These are phyloP conservation scores for Cylindrotheca fusiformis DNA, from an alignment of 108 stramenopile genomes.

Conservation along the genomic window DNA sequence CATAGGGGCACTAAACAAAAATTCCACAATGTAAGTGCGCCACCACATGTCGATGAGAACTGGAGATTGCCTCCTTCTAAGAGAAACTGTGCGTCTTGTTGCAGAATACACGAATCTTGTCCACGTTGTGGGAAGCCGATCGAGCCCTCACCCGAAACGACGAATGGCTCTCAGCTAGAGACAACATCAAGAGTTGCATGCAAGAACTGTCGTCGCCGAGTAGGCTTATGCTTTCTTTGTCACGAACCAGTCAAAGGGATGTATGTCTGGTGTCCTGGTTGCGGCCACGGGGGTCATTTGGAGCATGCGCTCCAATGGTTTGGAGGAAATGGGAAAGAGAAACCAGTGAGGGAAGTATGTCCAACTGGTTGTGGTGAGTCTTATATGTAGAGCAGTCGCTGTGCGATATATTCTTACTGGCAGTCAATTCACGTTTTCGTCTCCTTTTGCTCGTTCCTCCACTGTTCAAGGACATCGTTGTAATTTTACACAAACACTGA, in stretches of 20 bases:
- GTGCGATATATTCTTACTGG: not conserved
- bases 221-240: conserved; percentile 81
- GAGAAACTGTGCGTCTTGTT: not conserved
- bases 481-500: conserved; percentile 51
- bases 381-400: not conserved
- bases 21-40: conserved; percentile 66
- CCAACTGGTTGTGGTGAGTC: conserved; percentile 75
- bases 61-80: not conserved
- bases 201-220: conserved; percentile 64
- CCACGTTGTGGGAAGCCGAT: conserved; percentile 75
- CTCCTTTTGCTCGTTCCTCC: too few species aligned
- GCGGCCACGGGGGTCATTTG: conserved; percentile 68
- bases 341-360: conserved; percentile 57
- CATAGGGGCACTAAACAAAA: conserved; percentile 71
- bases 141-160: conserved; percentile 12
- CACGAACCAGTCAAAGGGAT: conserved; percentile 80
- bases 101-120: conserved; percentile 76
- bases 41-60: not conserved
- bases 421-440: too few species aligned
- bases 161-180: conserved; percentile 2
- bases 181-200: conserved; percentile 43
- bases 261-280: conserved; percentile 90
- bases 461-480: too few species aligned
- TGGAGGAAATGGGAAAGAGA: conserved; percentile 36
- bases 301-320: conserved; percentile 79